Evolutionary conservation across 768 basidiomycete species (phyloP).

Genomic region (Collybia sordida): DNA sequence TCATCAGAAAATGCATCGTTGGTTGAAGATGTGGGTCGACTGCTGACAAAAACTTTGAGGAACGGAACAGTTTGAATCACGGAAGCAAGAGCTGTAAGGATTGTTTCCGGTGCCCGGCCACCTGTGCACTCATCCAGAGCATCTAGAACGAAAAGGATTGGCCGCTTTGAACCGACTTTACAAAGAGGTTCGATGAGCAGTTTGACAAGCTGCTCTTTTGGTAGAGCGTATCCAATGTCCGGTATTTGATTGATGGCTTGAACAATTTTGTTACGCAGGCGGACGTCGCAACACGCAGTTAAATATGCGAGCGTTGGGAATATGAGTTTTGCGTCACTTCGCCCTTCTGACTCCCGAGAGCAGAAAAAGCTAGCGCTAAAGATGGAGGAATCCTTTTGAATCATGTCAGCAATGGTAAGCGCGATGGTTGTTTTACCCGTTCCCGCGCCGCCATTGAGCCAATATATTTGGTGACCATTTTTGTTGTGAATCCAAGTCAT

Average conservation of each 20-base stretch:
- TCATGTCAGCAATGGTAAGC: slow-evolving; percentile 14
- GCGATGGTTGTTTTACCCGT: slow-evolving; percentile 25
- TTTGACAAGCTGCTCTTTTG: slow-evolving; percentile 17
- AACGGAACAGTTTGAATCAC: slow-evolving; percentile 13
- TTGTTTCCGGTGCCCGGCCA: slow-evolving; percentile 9
- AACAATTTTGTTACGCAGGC: slow-evolving; percentile 14
- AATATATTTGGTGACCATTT: slow-evolving; percentile 16
- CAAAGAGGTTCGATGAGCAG: slow-evolving; percentile 21
- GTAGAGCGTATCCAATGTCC: slow-evolving; percentile 14
- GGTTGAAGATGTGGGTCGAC: slow-evolving; percentile 15
- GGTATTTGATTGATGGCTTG: slow-evolving; percentile 14
- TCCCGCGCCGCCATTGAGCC: slow-evolving; percentile 22
- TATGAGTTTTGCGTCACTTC: slow-evolving; percentile 20
- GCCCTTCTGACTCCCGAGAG: slow-evolving; percentile 19
- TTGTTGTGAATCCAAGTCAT: slow-evolving; percentile 17
- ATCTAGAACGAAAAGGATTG: slow-evolving; percentile 23
- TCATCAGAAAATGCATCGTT: slow-evolving; percentile 9
- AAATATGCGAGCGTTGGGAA: slow-evolving; percentile 22
- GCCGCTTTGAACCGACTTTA: slow-evolving; percentile 6
- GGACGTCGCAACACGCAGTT: slow-evolving; percentile 16
- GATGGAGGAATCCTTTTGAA: slow-evolving; percentile 7
- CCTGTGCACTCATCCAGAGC: slow-evolving; percentile 22
- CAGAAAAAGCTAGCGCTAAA: slow-evolving; percentile 30
- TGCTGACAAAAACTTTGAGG: slow-evolving; percentile 20
- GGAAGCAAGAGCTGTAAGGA: slow-evolving; percentile 11